Conservation (phyloP, 1,139 yeast species). For the Taphrina flavorubra region DNA sequence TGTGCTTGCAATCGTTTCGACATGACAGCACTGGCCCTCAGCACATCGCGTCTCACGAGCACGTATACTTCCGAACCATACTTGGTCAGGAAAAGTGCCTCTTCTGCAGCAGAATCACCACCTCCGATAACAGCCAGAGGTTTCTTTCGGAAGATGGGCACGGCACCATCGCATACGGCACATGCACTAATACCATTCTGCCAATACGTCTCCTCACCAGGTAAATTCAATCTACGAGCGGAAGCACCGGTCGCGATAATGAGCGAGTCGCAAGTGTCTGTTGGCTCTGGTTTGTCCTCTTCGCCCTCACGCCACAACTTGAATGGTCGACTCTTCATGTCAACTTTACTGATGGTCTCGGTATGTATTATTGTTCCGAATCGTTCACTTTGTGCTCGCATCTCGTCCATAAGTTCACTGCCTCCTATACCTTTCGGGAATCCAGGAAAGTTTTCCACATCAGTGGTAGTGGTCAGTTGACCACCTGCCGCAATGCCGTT, state of each 20-base stretch:
- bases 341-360: constrained; percentile 91
- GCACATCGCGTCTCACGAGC: constrained; percentile 88
- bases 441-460: constrained; percentile 95
- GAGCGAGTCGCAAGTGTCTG: constrained; percentile 89
- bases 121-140: constrained; percentile 98
- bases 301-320: constrained; percentile 92
- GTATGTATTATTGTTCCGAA: constrained; percentile 94
- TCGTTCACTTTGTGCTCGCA: constrained; percentile 83
- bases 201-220: constrained; percentile 98
- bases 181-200: constrained; percentile 98
- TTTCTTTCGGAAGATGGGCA: constrained; percentile 95
- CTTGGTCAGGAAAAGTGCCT: constrained; percentile 92
- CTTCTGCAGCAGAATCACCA: constrained; percentile 99
- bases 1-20: constrained; percentile 83
- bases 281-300: constrained; percentile 61
- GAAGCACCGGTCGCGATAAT: constrained; percentile 97
- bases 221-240: constrained; percentile 88
- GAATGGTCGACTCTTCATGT: constrained; percentile 83
- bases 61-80: constrained; percentile 94
- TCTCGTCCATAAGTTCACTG: constrained; percentile 83
- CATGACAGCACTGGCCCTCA: constrained; percentile 96
- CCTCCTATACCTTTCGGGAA: constrained; percentile 96
- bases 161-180: constrained; percentile 99
- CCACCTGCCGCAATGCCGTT: constrained; percentile 99
- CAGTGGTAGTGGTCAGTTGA: constrained; percentile 96